These are phyloP conservation scores for Amanita subjunquillea DNA, from an alignment of 768 basidiomycete genomes.

Conservation along the genomic window DNA sequence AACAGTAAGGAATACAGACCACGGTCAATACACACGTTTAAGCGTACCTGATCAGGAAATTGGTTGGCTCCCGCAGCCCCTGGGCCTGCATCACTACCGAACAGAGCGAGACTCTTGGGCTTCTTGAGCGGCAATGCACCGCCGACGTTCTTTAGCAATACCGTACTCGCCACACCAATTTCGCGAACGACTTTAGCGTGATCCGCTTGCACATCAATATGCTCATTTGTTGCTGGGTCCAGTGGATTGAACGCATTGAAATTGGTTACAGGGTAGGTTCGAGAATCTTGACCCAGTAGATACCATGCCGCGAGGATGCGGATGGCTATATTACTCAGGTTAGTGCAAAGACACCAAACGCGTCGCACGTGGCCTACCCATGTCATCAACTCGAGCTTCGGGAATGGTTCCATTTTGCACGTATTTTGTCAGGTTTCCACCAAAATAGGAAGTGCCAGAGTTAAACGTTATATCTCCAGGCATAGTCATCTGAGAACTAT, in stretches of 20 bases:
- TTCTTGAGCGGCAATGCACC: constrained; percentile 48
- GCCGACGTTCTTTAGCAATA: constrained; percentile 64
- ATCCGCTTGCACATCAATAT: constrained; percentile 59
- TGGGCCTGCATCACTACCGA: constrained; percentile 60
- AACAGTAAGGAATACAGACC: not conserved
- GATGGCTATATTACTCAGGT: constrained; percentile 32
- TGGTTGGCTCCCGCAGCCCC: constrained; percentile 60
- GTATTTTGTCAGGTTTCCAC: constrained; percentile 53
- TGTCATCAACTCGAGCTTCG: constrained; percentile 58
- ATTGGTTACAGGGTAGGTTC: constrained; percentile 53
- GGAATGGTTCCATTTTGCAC: constrained; percentile 70
- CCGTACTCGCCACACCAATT: constrained; percentile 64
- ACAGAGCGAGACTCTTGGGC: constrained; percentile 46
- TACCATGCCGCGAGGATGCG: constrained; percentile 72
- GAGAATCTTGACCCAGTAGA: constrained; percentile 51
- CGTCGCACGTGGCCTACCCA: constrained; percentile 31
- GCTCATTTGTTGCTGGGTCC: constrained; percentile 44
- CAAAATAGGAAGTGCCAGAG: constrained; percentile 49
- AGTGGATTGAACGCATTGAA: constrained; percentile 57
- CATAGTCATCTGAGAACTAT: constrained; percentile 51
- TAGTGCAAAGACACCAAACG: not conserved
- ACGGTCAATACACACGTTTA: not conserved
- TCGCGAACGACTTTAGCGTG: constrained; percentile 60
- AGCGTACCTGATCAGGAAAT: constrained; percentile 40
- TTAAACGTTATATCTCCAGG: constrained; percentile 45